These are phyloP conservation scores for Podospora didyma DNA, from an alignment of 495 filamentous ascomycete genomes.

Conservation along the genomic window DNA sequence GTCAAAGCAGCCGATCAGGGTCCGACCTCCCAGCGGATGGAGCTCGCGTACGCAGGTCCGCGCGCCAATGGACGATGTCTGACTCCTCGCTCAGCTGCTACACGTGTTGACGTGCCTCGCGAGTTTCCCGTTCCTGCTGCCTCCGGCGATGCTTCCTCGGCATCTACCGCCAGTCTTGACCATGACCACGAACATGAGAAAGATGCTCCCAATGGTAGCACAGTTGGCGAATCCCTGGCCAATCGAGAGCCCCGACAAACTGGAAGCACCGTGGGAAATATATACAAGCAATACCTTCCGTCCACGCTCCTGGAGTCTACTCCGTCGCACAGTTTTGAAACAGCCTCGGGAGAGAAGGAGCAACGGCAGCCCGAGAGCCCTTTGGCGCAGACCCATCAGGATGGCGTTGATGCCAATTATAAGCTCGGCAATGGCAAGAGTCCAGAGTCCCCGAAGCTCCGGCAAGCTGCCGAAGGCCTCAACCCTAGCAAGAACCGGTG, in stretches of 20 bases:
- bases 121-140: neutral
- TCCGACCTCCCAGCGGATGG: slow-evolving; percentile 6
- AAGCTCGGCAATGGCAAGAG: slow-evolving; percentile 2
- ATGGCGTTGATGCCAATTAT: slow-evolving; percentile 11
- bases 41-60: slow-evolving; percentile 1
- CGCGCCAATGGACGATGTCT: slow-evolving; percentile 11
- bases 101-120: neutral
- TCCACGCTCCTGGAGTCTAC: slow-evolving; percentile 1
- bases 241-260: slow-evolving; percentile 10
- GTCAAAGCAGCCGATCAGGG: slow-evolving; percentile 1
- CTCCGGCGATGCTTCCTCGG: neutral
- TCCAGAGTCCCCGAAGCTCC: neutral
- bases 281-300: slow-evolving; percentile 24
- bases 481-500: neutral
- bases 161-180: neutral
- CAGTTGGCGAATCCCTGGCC: neutral
- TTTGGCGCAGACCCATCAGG: neutral
- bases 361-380: neutral
- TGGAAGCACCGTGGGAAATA: slow-evolving; percentile 28
- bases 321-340: neutral
- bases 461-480: neutral
- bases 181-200: neutral
- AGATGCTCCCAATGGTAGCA: neutral
- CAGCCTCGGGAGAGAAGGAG: neutral
- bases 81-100: neutral